Evolutionary conservation across 257 asterid species (phyloP).

Genomic region (Echium plantagineum): DNA sequence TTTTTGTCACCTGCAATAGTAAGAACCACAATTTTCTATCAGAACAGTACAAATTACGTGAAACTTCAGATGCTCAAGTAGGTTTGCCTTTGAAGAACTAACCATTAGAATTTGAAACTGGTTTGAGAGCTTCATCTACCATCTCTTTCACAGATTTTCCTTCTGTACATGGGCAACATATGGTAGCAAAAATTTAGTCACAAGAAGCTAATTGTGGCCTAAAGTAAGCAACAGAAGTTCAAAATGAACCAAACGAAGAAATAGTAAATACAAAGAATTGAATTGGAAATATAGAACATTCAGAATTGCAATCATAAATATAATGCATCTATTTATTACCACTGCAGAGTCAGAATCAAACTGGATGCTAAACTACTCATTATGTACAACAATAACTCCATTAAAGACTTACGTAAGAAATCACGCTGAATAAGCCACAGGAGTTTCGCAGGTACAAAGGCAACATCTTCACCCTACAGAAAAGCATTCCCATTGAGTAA

Average conservation of each 20-base stretch:
- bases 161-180: conserved; percentile 36
- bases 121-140: conserved; percentile 83
- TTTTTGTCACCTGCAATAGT: conserved; percentile 62
- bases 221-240: not conserved
- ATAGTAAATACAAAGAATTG: not conserved
- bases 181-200: conserved; percentile 3
- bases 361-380: not conserved
- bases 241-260: not conserved
- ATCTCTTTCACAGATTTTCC: conserved; percentile 92
- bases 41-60: not conserved
- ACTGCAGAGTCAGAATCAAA: not conserved
- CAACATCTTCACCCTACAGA: conserved; percentile 89
- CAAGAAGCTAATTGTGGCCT: not conserved
- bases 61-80: conserved; percentile 5
- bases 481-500: conserved; percentile 14
- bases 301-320: not conserved
- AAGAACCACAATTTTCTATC: conserved; percentile 18
- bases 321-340: not conserved
- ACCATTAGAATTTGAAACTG: conserved; percentile 76
- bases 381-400: not conserved
- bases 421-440: conserved; percentile 99
- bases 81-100: conserved; percentile 20
- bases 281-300: too few relatives aligned
- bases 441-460: conserved; percentile 93
- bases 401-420: conserved; percentile 65